Conservation (phyloP, 1,139 yeast genomes). For the Saccharomyces hybrid region DNA sequence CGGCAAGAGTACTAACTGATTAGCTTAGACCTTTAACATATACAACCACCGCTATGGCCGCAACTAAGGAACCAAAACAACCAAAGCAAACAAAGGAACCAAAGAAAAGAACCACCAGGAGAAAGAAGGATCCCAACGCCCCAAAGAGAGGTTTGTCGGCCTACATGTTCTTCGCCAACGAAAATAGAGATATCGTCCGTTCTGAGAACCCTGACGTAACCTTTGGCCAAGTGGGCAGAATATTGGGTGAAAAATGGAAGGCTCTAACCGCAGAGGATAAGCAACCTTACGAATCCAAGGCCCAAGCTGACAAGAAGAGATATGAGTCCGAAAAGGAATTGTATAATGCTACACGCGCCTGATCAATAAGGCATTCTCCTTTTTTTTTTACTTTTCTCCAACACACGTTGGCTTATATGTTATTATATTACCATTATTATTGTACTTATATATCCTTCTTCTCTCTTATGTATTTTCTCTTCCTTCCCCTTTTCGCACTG, state of each 20-base stretch:
- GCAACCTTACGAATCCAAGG: slow-evolving; percentile 84
- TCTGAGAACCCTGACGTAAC: slow-evolving; percentile 91
- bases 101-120: slow-evolving; percentile 33
- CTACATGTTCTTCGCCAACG: slow-evolving; percentile 97
- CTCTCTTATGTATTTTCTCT: not conserved
- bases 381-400: not conserved
- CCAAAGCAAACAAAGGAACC: slow-evolving; percentile 7
- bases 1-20: not conserved
- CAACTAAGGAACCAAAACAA: slow-evolving; percentile 29
- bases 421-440: not conserved
- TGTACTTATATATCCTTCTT: slow-evolving; percentile 1
- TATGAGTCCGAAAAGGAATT: slow-evolving; percentile 94
- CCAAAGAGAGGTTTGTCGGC: slow-evolving; percentile 98
- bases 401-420: not conserved
- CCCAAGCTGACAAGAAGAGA: slow-evolving; percentile 93
- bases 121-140: slow-evolving; percentile 81
- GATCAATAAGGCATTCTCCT: not conserved
- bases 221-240: slow-evolving; percentile 86
- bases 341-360: slow-evolving; percentile 46
- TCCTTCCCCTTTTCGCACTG: not conserved
- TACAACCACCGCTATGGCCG: slow-evolving; percentile 32
- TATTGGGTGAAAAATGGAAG: slow-evolving; percentile 96
- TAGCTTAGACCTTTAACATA: not conserved
- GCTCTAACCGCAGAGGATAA: slow-evolving; percentile 74
- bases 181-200: slow-evolving; percentile 89